Evolutionary conservation across 2,329 filamentous ascomycete genomes (phyloP).

Genomic region (Exophiala oligosperma): DNA sequence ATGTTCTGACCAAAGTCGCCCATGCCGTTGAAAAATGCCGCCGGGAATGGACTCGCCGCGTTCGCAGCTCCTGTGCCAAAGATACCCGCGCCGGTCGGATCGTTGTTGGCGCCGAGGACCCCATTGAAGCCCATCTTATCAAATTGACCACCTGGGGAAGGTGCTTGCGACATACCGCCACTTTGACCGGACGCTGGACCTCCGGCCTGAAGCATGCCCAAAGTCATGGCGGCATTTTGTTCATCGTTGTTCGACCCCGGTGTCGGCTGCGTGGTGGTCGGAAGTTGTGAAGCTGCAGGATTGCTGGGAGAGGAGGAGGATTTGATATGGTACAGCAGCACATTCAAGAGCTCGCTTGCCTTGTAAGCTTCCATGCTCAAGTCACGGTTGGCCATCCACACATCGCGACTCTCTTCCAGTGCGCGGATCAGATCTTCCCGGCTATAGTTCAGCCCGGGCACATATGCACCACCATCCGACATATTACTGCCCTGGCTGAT

Average conservation of each 20-base stretch:
- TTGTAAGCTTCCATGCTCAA: constrained; percentile 88
- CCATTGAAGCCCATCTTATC: constrained; percentile 28
- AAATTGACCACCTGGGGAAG: constrained; percentile 27
- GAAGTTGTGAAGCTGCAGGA: constrained; percentile 23
- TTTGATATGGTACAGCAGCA: constrained; percentile 78
- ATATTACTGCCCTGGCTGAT: constrained; percentile 24
- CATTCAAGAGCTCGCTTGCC: constrained; percentile 73
- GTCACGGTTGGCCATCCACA: constrained; percentile 78
- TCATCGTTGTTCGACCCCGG: constrained; percentile 53
- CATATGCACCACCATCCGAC: constrained; percentile 21
- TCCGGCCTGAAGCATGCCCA: constrained; percentile 61
- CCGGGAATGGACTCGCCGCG: constrained; percentile 54
- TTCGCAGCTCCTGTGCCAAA: constrained; percentile 37
- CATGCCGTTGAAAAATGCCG: constrained; percentile 53
- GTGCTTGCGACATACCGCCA: constrained; percentile 34
- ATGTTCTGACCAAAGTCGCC: constrained; percentile 49
- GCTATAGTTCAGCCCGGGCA: constrained; percentile 24
- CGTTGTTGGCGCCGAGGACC: constrained; percentile 1
- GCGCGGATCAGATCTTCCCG: constrained; percentile 73
- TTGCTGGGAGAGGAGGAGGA: constrained; percentile 22
- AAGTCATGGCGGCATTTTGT: constrained; percentile 67
- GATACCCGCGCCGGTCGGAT: constrained; percentile 17
- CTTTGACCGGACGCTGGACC: constrained; percentile 28
- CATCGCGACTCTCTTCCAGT: constrained; percentile 70
- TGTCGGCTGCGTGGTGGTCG: constrained; percentile 2